phyloP scores from a whole-genome alignment of 2,329 filamentous ascomycete genomes.

The Colletotrichum limetticola region DNA sequence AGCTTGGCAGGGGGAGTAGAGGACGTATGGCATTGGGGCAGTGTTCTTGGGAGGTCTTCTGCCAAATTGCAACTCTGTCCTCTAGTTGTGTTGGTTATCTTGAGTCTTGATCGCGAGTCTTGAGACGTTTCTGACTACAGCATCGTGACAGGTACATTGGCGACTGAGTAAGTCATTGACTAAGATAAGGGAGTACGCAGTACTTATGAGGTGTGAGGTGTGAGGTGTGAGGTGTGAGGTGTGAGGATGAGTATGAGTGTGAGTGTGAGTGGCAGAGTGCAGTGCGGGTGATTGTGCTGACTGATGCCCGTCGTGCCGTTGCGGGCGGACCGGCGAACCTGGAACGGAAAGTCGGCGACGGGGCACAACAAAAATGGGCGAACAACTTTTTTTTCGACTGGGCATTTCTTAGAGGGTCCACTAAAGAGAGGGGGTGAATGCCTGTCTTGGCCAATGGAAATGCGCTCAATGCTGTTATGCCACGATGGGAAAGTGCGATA shows the following conservation, averaged over 20 bases:
- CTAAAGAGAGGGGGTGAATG: background rate
- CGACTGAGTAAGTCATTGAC: background rate
- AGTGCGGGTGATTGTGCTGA: background rate
- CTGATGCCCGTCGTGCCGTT: background rate
- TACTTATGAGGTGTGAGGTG: background rate
- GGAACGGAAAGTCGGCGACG: background rate
- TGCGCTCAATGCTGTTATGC: conserved; percentile 12
- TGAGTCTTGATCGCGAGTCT: background rate
- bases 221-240: too few relatives aligned
- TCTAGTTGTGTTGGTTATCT: background rate
- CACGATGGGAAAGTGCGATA: background rate
- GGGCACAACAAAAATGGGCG: conserved; percentile 1
- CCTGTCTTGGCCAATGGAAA: conserved; percentile 14
- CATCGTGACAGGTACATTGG: background rate
- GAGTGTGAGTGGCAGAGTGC: too few relatives aligned
- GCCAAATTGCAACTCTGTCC: background rate
- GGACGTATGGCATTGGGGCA: conserved; percentile 3
- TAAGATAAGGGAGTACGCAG: background rate
- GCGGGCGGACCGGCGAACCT: background rate
- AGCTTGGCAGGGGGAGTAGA: conserved; percentile 17
- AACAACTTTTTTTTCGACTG: conserved; percentile 6
- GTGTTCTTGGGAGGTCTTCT: background rate
- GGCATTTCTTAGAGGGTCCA: conserved; percentile 4
- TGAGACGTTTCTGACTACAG: background rate
- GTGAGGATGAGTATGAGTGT: too few relatives aligned